A percentile compares a stretch with the other conserved stretches of the same genome.
phyloP scores from a whole-genome alignment of 768 basidiomycete species.

The Kwoniella pini region DNA sequence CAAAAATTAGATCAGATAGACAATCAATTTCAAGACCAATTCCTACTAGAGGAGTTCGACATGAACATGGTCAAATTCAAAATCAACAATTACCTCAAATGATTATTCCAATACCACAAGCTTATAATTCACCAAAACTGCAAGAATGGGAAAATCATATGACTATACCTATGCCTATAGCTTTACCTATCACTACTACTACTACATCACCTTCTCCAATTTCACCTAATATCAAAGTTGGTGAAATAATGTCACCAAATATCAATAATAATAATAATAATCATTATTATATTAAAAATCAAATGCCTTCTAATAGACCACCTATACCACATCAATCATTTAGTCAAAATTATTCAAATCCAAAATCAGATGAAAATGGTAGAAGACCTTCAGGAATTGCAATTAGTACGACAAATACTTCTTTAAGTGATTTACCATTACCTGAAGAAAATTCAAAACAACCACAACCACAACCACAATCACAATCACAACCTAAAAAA shows the following conservation, averaged over 20 bases:
- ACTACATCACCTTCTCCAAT: background rate
- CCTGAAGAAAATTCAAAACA: slow-evolving; percentile 18
- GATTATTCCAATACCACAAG: background rate
- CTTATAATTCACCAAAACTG: background rate
- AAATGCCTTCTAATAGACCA: slow-evolving; percentile 8
- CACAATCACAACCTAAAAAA: slow-evolving; percentile 41
- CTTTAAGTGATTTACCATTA: slow-evolving; percentile 12
- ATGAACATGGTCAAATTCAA: background rate
- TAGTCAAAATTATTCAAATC: slow-evolving; percentile 16
- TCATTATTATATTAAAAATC: slow-evolving; percentile 4
- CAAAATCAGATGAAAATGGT: background rate
- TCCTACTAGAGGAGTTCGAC: too few relatives aligned
- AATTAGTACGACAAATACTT: slow-evolving; percentile 8
- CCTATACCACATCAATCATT: slow-evolving; percentile 21
- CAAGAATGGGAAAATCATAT: background rate
- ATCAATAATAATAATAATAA: background rate
- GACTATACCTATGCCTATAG: slow-evolving; percentile 6
- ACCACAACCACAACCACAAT: too few relatives aligned
- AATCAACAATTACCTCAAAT: background rate
- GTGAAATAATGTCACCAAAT: slow-evolving; percentile 32
- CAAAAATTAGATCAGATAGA: slow-evolving; percentile 57
- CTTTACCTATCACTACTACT: background rate
- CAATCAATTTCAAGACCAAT: slow-evolving; percentile 18
- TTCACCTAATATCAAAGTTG: slow-evolving; percentile 17
- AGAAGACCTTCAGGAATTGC: slow-evolving; percentile 5